phyloP scores from a whole-genome alignment of 73 alveolate genomes.

The Symbiodinium pilosum region DNA sequence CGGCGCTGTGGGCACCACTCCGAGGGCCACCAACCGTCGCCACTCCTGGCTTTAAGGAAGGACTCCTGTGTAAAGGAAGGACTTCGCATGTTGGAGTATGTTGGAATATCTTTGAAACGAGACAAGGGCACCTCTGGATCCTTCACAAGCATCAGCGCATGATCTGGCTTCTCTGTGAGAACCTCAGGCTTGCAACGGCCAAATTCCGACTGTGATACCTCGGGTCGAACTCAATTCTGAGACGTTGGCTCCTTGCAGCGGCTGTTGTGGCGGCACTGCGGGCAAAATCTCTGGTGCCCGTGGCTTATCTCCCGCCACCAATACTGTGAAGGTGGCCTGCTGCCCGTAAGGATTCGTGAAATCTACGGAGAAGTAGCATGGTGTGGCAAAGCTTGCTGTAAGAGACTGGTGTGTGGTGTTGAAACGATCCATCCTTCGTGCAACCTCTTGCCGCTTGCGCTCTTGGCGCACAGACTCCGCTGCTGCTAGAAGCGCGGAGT shows the following conservation, averaged over 20 bases:
- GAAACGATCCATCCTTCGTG: conserved; percentile 87
- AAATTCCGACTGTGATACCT: too few species aligned
- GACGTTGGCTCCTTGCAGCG: conserved; percentile 38
- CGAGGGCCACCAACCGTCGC: conserved; percentile 70
- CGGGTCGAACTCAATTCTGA: too few species aligned
- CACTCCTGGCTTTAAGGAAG: background rate
- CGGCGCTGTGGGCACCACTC: conserved; percentile 61
- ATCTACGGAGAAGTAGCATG: conserved; percentile 62
- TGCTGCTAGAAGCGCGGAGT: conserved; percentile 38
- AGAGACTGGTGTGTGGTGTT: conserved; percentile 72
- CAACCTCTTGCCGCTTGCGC: conserved; percentile 80
- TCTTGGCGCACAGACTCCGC: conserved; percentile 77
- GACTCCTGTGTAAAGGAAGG: background rate
- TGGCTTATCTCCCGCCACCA: conserved; percentile 24
- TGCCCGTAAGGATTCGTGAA: conserved; percentile 88
- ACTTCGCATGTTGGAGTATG: background rate
- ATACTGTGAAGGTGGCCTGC: conserved; percentile 52
- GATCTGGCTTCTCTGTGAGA: conserved; percentile 54
- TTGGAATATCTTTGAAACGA: too few species aligned
- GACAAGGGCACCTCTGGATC: conserved; percentile 89
- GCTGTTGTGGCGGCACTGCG: conserved; percentile 68
- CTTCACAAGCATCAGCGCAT: conserved; percentile 58
- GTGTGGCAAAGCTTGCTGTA: conserved; percentile 60
- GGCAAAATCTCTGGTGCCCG: conserved; percentile 45
- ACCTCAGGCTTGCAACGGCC: background rate